phyloP scores from a whole-genome alignment of 768 basidiomycete species.

The Phallus indusiatus region DNA sequence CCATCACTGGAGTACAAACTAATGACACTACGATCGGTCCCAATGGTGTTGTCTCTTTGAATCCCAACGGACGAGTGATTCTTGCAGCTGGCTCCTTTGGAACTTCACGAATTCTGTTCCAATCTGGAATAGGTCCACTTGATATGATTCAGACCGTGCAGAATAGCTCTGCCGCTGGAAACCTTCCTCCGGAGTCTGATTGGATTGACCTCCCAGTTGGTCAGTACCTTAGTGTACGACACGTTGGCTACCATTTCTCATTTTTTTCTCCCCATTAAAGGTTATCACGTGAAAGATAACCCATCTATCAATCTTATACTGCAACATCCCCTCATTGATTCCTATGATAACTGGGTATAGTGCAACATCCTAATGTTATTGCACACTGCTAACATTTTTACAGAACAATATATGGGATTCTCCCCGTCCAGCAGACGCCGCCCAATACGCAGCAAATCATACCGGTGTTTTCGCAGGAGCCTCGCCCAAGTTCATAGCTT shows the following conservation, averaged over 20 bases:
- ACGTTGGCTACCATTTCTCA: neutral
- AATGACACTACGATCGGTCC: slow-evolving; percentile 50
- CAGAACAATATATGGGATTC: slow-evolving; percentile 34
- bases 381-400: neutral
- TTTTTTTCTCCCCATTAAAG: neutral
- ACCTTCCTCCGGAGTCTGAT: slow-evolving; percentile 36
- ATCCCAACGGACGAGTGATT: slow-evolving; percentile 47
- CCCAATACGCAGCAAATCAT: slow-evolving; percentile 40
- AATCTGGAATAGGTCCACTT: slow-evolving; percentile 50
- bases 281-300: slow-evolving; percentile 39
- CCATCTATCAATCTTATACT: slow-evolving; percentile 59
- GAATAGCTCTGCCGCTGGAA: slow-evolving; percentile 35
- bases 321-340: slow-evolving; percentile 51
- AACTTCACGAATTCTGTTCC: slow-evolving; percentile 47
- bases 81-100: slow-evolving; percentile 51
- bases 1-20: slow-evolving; percentile 50
- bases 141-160: slow-evolving; percentile 48
- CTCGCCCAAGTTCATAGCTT: slow-evolving; percentile 36
- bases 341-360: slow-evolving; percentile 55
- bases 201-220: slow-evolving; percentile 58
- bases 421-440: slow-evolving; percentile 46
- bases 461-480: slow-evolving; percentile 49
- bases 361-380: neutral
- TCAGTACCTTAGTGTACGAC: slow-evolving; percentile 20
- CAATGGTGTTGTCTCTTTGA: slow-evolving; percentile 45